Evolutionary conservation across 2,329 filamentous ascomycete species (phyloP).

Genomic region (Diplodia seriata): DNA sequence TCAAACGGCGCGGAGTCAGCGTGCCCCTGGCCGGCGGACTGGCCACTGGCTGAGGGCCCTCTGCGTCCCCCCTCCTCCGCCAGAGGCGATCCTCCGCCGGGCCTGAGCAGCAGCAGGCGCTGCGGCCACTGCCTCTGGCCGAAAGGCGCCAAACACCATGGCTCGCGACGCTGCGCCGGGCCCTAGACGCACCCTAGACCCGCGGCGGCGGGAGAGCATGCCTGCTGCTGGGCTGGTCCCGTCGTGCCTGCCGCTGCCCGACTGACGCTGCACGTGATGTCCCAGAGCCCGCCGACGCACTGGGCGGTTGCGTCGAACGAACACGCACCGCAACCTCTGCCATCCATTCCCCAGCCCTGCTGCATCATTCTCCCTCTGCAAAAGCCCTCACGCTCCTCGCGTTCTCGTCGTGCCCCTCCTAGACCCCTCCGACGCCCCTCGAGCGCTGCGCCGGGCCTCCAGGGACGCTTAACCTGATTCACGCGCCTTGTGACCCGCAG

Average conservation of each 20-base stretch:
- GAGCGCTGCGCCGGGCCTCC: slow-evolving; percentile 23
- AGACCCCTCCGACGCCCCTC: slow-evolving; percentile 22
- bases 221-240: not conserved
- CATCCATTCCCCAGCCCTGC: slow-evolving; percentile 18
- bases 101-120: slow-evolving; percentile 27
- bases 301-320: slow-evolving; percentile 28
- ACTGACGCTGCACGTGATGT: slow-evolving; percentile 16
- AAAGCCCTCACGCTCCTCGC: slow-evolving; percentile 19
- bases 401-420: slow-evolving; percentile 27
- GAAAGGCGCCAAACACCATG: slow-evolving; percentile 4
- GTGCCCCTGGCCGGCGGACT: slow-evolving; percentile 15
- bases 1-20: slow-evolving; percentile 18
- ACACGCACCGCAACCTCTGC: slow-evolving; percentile 29
- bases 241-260: slow-evolving; percentile 21
- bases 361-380: slow-evolving; percentile 27
- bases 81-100: slow-evolving; percentile 29
- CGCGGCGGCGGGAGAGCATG: slow-evolving; percentile 14
- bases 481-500: slow-evolving; percentile 29
- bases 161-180: slow-evolving; percentile 4
- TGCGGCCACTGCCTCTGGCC: not conserved
- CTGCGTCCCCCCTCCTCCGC: slow-evolving; percentile 24
- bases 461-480: slow-evolving; percentile 27
- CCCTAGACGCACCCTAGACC: not conserved
- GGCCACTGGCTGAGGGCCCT: slow-evolving; percentile 16
- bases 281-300: slow-evolving; percentile 25